phyloP scores from a whole-genome alignment of 169 alveolate genomes.

The Cryptosporidium sp. region DNA sequence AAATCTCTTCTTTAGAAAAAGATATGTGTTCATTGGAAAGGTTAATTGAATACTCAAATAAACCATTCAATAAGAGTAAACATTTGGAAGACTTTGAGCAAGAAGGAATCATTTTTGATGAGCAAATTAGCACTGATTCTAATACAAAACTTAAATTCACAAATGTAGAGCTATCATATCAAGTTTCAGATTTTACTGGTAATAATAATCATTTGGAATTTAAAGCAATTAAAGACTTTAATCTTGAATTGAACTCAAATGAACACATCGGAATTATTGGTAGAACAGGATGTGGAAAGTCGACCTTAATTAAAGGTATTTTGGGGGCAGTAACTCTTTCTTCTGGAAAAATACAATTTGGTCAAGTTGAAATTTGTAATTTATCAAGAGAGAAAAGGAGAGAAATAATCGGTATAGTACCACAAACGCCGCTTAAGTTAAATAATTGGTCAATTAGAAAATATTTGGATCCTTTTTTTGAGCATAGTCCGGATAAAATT shows the following conservation, averaged over 20 bases:
- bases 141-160: neutral
- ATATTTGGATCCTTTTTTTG: conserved; percentile 31
- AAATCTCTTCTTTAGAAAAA: conserved; percentile 35
- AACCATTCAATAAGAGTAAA: neutral
- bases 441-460: conserved; percentile 44
- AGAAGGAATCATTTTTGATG: neutral
- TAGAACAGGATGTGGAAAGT: conserved; percentile 67
- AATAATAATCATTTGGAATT: neutral
- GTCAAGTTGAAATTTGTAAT: conserved; percentile 9
- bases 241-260: neutral
- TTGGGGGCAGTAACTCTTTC: conserved; percentile 11
- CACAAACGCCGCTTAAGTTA: conserved; percentile 20
- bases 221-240: conserved; percentile 16
- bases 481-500: neutral
- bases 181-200: neutral
- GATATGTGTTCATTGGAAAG: conserved; percentile 71
- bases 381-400: conserved; percentile 9
- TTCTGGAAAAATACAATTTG: conserved; percentile 1
- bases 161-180: conserved; percentile 15
- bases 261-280: conserved; percentile 63
- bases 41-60: conserved; percentile 31
- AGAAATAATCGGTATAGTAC: conserved; percentile 18
- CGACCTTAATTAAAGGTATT: conserved; percentile 30
- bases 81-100: neutral
- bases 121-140: neutral